Evolutionary conservation across 2,329 filamentous ascomycete species (phyloP), one percentile per base, ranked within the genome.

Genomic region (Alternaria brassicae): DNA sequence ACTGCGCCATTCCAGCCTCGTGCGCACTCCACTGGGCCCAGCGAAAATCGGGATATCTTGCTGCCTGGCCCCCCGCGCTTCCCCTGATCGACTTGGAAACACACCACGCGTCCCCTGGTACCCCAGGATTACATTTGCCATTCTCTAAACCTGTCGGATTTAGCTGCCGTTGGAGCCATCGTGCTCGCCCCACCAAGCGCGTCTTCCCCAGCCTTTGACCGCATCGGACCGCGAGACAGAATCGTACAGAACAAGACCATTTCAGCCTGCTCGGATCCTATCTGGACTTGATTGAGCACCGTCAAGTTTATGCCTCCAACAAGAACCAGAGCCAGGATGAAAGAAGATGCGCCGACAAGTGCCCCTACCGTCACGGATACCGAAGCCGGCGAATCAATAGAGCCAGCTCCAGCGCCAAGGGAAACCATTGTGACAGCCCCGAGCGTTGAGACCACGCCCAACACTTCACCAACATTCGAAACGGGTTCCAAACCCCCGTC

Each of bases 1-100:
- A 75, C 71, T 72, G 65, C 68, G 69, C 67, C 66, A 56, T 59
- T 72, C 71, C 74, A 75, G 73, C 73, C 73, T 76, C 72, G 75
- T 72, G 63, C 70, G 69, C 72, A 67, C 69, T 69, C 66, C 62
- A 64, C 67, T 61, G 63, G 48, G 44, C 60, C 62, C 68, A 71
- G 70, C 68, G 60, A 73, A 72, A 71, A 67, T 73, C 72, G 64
- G 65, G 64, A 70, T 70, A 71, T 72, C 73, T 76, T 74, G 73
- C 74, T 74, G 66, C 67, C 65, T 71, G 63, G 65, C 59, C 44
- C 69, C 72, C 71, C 74, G 63, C 69, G 65, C 65, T 67, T 44
- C 64, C 64, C 61, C 66, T 67, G 68, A 65, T 66, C 66, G 62
- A 62, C 69, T 61, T 60, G 61, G 65, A 68, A 63, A 62, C 65